phyloP scores from a whole-genome alignment of 352 stramenopile species.

The Thalassiosira tumida region DNA sequence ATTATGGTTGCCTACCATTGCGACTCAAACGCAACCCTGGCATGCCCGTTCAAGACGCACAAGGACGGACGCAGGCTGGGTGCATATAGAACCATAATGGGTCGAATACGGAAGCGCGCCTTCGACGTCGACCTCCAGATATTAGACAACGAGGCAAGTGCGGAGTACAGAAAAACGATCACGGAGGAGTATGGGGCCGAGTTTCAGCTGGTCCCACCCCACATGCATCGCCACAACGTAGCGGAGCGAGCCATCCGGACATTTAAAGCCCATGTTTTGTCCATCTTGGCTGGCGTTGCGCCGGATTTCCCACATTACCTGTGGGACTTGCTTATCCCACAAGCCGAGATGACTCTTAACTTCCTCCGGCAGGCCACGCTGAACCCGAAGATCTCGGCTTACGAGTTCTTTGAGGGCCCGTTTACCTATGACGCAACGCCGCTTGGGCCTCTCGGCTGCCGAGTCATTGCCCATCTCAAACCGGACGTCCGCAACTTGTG shows the following conservation, averaged over 20 bases:
- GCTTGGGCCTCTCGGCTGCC: conserved; percentile 55
- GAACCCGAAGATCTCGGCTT: neutral
- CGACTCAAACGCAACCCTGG: neutral
- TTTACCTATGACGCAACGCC: conserved; percentile 69
- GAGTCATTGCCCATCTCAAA: conserved; percentile 68
- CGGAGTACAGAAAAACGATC: neutral
- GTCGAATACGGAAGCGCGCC: neutral
- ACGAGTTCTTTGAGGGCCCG: neutral
- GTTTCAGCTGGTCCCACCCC: neutral
- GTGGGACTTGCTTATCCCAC: neutral
- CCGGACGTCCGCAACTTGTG: conserved; percentile 13
- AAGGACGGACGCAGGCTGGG: neutral
- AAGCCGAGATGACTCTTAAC: neutral
- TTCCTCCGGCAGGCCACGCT: neutral
- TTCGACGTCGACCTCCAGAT: neutral
- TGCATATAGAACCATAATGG: neutral
- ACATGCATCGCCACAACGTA: neutral
- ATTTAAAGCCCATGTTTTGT: conserved; percentile 1
- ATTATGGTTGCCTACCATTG: conserved; percentile 9
- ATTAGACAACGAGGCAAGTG: neutral
- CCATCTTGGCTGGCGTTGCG: neutral
- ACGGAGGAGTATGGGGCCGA: neutral
- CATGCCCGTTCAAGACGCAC: neutral
- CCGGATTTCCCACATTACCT: neutral
- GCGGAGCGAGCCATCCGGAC: neutral